Evolutionary conservation across 2,329 filamentous ascomycete species (phyloP).

Genomic region (Phialophora verrucosa): DNA sequence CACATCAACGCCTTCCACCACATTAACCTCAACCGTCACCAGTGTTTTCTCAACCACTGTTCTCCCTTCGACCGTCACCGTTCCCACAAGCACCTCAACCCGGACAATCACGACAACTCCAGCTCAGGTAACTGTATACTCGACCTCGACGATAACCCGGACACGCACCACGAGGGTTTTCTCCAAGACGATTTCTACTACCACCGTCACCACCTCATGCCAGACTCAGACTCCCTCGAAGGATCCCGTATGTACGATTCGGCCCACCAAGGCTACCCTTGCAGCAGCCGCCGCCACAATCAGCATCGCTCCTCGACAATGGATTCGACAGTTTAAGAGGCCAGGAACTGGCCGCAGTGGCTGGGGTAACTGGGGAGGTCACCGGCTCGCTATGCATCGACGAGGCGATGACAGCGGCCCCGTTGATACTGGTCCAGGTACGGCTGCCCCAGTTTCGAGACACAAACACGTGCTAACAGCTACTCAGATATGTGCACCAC

Average conservation of each 20-base stretch:
- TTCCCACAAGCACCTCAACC: conserved; percentile 30
- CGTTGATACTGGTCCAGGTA: conserved; percentile 31
- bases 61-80: conserved; percentile 29
- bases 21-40: conserved; percentile 31
- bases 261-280: conserved; percentile 31
- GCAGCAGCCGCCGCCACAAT: conserved; percentile 17
- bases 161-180: conserved; percentile 28
- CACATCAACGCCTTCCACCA: conserved; percentile 29
- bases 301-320: conserved; percentile 12
- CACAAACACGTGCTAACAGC: not conserved
- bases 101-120: conserved; percentile 32
- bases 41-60: conserved; percentile 28
- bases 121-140: conserved; percentile 29
- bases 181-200: conserved; percentile 29
- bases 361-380: conserved; percentile 5
- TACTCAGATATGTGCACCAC: conserved; percentile 34
- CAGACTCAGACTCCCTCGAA: conserved; percentile 26
- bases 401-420: conserved; percentile 8
- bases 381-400: conserved; percentile 1
- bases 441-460: not conserved
- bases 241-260: conserved; percentile 34
- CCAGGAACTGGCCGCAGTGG: not conserved
- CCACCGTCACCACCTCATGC: conserved; percentile 30
- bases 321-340: conserved; percentile 4
- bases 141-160: conserved; percentile 28